These are phyloP conservation scores for Rasamsonia emersonii DNA, from an alignment of 2,329 filamentous ascomycete species.

Conservation along the genomic window DNA sequence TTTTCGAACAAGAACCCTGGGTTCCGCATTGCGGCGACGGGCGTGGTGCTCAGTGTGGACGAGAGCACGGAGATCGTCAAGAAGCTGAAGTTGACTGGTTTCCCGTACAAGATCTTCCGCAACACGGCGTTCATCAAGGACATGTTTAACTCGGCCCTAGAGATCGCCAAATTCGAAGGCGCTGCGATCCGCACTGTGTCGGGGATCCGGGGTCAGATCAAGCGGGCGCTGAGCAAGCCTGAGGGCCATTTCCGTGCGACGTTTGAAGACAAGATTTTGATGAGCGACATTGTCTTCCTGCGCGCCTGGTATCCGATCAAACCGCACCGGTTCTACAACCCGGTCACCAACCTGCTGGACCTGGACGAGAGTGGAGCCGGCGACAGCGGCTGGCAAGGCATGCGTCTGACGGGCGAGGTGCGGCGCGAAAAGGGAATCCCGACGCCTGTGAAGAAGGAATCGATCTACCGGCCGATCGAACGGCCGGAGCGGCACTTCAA, in stretches of 20 bases:
- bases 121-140: constrained; percentile 98
- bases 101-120: constrained; percentile 96
- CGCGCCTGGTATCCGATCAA: constrained; percentile 95
- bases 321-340: constrained; percentile 94
- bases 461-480: constrained; percentile 63
- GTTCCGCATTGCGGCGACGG: constrained; percentile 90
- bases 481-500: constrained; percentile 65
- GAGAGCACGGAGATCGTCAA: constrained; percentile 97
- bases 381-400: constrained; percentile 62
- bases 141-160: constrained; percentile 89
- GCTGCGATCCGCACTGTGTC: constrained; percentile 94
- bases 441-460: constrained; percentile 75
- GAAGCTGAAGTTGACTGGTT: constrained; percentile 93
- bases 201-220: constrained; percentile 92
- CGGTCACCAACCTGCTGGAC: constrained; percentile 83
- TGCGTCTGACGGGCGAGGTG: constrained; percentile 90
- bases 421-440: constrained; percentile 65
- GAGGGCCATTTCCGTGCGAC: constrained; percentile 95
- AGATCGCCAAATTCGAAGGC: constrained; percentile 97
- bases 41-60: constrained; percentile 87
- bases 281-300: constrained; percentile 93
- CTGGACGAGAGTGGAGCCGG: constrained; percentile 25
- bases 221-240: constrained; percentile 83
- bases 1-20: constrained; percentile 77
- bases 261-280: constrained; percentile 96